Evolutionary conservation across 75 land plant genomes (phyloP).

Genomic region (Azolla pinnata): DNA sequence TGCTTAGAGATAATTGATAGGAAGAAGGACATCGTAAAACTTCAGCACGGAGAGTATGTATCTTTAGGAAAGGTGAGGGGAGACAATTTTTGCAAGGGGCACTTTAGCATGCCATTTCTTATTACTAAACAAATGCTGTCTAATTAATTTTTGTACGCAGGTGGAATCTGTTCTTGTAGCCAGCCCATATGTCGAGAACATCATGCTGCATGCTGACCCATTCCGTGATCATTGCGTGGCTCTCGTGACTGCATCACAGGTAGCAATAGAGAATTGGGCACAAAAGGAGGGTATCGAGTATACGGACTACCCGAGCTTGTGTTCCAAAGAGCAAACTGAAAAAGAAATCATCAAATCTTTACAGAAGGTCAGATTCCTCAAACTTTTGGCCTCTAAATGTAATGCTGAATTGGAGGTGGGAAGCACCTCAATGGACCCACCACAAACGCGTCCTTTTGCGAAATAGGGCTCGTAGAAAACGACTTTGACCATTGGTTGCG

Average conservation of each 20-base stretch:
- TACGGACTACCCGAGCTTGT: constrained; percentile 46
- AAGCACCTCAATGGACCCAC: too few relatives aligned
- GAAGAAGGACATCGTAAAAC: constrained; percentile 89
- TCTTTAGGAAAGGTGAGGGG: constrained; percentile 86
- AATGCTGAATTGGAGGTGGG: too few relatives aligned
- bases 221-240: constrained; percentile 73
- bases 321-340: constrained; percentile 42
- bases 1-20: constrained; percentile 90
- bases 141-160: constrained; percentile 16
- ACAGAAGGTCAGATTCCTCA: constrained; percentile 53
- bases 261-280: constrained; percentile 1
- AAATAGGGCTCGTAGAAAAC: too few relatives aligned
- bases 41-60: constrained; percentile 93
- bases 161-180: constrained; percentile 64
- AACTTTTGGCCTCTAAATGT: too few relatives aligned
- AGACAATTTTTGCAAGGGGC: constrained; percentile 20
- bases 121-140: not conserved
- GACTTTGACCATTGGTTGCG: too few relatives aligned
- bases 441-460: too few relatives aligned
- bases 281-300: constrained; percentile 41
- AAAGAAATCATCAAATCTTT: constrained; percentile 51
- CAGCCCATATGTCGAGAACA: constrained; percentile 60
- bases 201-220: constrained; percentile 83
- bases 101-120: not conserved
- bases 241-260: constrained; percentile 40